Base-by-base conservation (phyloP, 176 grass and related monocot genomes). In the Oryza brachyantha region DNA sequence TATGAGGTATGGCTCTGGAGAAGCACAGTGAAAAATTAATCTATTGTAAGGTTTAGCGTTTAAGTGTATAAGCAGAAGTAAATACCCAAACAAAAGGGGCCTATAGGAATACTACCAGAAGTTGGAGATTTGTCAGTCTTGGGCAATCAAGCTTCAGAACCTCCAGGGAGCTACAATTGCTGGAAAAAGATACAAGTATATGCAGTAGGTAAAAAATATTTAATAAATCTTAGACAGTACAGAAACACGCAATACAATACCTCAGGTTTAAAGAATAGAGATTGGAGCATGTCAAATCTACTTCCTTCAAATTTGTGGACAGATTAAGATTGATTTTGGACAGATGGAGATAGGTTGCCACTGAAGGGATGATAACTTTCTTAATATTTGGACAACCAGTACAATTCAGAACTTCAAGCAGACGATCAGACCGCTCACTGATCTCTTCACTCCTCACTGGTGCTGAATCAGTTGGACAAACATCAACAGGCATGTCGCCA, bases 241-340 rank as follows among this genome's bases (percentile, higher is more conserved):
- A 81, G 63, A 73, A 74, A 70, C 16, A 66, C 5, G 80, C 28
- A 71, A 38, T 19, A 72, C 85, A 43, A 38, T 81, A 99, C 96
- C 96, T 99, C 78, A 99, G 80, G 71, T 93, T 99, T 14, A 99
- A 91, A 64, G 48, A 77, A 25, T 77, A 75, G 64, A 99, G 90
- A 84, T 79, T 99, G 80, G 69, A 89, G 73, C 96, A 99, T 2
- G 64, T 84, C 38, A 99, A 82, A 79, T 89, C 86, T 26, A 99
- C 96, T 90, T 99, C 96, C 86, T 99, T 99, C 34, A 99, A 83
- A 84, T 95, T 95, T 29, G 84, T 75, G 5, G 88, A 99, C 40
- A 99, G 71, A 86, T 99, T 99, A 74, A 99, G 90, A 83, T 95
- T 99, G 70, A 99, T 92, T 87, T 95, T 93, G 13, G 90, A 93